Percentiles rank a stretch among this genome's conserved stretches.
Conservation (phyloP, 805 yeast genomes). For the Sugiyamaella chiloensis region DNA sequence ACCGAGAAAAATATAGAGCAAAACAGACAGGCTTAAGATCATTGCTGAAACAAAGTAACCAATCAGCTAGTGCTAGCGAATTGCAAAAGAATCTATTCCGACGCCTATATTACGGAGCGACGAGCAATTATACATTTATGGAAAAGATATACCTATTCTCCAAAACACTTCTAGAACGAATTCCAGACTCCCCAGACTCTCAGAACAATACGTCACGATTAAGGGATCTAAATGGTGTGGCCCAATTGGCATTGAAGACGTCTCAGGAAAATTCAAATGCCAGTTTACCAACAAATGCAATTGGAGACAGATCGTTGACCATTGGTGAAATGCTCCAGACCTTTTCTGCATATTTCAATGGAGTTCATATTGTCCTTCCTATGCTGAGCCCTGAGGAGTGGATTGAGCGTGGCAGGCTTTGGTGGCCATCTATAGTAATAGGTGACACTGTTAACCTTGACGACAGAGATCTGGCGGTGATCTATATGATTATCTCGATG, state of each 20-base stretch:
- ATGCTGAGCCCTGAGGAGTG: neutral
- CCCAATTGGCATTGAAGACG: neutral
- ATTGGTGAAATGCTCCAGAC: neutral
- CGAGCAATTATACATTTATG: constrained; percentile 11
- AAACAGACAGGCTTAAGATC: neutral
- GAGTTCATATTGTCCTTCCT: neutral
- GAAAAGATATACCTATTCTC: constrained; percentile 10
- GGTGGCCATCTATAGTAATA: neutral
- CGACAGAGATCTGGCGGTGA: neutral
- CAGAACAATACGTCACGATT: neutral
- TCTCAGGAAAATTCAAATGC: neutral
- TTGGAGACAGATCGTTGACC: neutral
- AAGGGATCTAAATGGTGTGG: neutral
- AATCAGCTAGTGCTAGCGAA: neutral
- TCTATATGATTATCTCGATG: neutral
- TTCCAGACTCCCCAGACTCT: constrained; percentile 3
- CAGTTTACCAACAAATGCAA: neutral
- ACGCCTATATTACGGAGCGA: constrained; percentile 10
- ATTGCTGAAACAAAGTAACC: neutral
- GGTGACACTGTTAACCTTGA: neutral
- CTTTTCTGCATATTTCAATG: neutral
- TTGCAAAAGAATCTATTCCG: neutral
- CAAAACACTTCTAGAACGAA: neutral
- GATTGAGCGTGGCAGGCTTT: neutral
- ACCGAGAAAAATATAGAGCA: constrained; percentile 4